These are phyloP conservation scores for Juglanconis oblonga DNA, from an alignment of 2,329 filamentous ascomycete genomes.

Conservation along the genomic window DNA sequence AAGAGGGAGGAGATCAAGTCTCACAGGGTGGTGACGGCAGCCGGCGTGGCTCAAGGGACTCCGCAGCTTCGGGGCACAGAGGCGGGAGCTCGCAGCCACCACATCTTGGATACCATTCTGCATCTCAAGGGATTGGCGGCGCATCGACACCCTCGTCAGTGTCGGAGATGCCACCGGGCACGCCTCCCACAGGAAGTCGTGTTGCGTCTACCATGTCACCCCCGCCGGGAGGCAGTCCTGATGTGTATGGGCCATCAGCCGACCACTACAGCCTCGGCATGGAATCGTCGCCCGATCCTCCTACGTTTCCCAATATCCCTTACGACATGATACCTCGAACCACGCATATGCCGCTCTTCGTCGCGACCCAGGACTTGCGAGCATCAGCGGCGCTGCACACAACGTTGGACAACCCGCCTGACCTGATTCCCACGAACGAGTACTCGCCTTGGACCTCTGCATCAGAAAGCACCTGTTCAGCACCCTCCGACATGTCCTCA, in stretches of 20 bases:
- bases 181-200: constrained; percentile 11
- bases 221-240: background rate
- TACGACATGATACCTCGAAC: constrained; percentile 7
- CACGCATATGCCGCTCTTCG: background rate
- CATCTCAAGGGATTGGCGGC: constrained; percentile 9
- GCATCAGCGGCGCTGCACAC: constrained; percentile 19
- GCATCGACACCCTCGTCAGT: constrained; percentile 18
- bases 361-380: constrained; percentile 25
- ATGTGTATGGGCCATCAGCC: constrained; percentile 5
- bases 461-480: constrained; percentile 47
- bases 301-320: background rate
- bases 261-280: background rate
- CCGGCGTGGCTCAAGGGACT: constrained; percentile 26
- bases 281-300: constrained; percentile 6
- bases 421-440: constrained; percentile 29
- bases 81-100: constrained; percentile 1
- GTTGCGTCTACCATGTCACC: constrained; percentile 11
- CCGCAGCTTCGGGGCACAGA: constrained; percentile 20
- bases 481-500: constrained; percentile 38
- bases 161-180: constrained; percentile 23
- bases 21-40: constrained; percentile 27
- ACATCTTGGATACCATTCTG: constrained; percentile 13
- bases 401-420: constrained; percentile 24
- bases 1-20: constrained; percentile 40
- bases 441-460: constrained; percentile 41